Conservation (phyloP, 352 stramenopile species). For the Pythium coloratum region DNA sequence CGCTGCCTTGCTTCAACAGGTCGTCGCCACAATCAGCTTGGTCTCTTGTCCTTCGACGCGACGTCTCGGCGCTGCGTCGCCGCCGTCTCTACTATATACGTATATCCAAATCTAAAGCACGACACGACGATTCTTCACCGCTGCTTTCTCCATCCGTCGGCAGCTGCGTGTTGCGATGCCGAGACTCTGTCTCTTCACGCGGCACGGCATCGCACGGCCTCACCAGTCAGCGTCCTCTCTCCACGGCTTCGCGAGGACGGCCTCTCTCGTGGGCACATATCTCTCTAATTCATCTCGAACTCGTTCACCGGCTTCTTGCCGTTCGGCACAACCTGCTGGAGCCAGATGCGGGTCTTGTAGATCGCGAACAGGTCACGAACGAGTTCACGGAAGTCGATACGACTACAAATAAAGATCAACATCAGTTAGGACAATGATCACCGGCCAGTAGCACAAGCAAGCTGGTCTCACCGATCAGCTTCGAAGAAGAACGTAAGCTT, state of each 20-base stretch:
- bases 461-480: constrained; percentile 78
- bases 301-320: constrained; percentile 70
- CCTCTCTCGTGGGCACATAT: not conserved
- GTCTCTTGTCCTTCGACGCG: not conserved
- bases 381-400: constrained; percentile 98
- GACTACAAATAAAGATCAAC: constrained; percentile 33
- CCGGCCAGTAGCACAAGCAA: not conserved
- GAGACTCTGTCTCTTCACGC: not conserved
- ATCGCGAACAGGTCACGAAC: constrained; percentile 98
- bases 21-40: not conserved
- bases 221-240: not conserved
- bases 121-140: constrained; percentile 8
- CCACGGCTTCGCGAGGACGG: not conserved
- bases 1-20: constrained; percentile 3
- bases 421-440: not conserved
- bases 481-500: constrained; percentile 99
- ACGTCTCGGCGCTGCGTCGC: not conserved
- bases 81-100: constrained; percentile 19
- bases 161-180: not conserved
- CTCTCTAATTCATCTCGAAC: constrained; percentile 52
- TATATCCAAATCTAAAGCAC: constrained; percentile 29
- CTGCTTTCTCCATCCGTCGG: constrained; percentile 2
- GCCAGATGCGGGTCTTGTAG: constrained; percentile 99
- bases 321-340: constrained; percentile 92
- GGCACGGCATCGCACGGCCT: not conserved